phyloP scores from a whole-genome alignment of 1,139 yeast genomes.

The Lodderomyces elongisporus region DNA sequence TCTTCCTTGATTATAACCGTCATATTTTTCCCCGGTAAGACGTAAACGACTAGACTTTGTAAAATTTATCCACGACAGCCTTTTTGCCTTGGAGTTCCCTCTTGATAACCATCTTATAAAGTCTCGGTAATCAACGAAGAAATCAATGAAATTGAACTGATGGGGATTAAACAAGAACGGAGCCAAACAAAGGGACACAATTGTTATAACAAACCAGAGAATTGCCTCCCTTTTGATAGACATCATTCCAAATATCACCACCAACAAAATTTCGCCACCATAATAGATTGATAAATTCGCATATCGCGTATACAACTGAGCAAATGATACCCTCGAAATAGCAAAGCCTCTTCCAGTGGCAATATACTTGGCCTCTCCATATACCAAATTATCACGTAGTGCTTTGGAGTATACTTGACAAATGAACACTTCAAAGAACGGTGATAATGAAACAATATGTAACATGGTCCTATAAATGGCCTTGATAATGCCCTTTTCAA shows the following conservation, averaged over 20 bases:
- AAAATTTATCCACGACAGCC: constrained; percentile 58
- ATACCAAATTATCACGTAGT: constrained; percentile 58
- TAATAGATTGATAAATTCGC: constrained; percentile 60
- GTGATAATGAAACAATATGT: constrained; percentile 72
- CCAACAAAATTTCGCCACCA: constrained; percentile 55
- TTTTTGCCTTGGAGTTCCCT: constrained; percentile 51
- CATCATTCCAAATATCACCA: constrained; percentile 58
- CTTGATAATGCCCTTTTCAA: constrained; percentile 69
- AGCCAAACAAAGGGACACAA: constrained; percentile 65
- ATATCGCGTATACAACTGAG: constrained; percentile 58
- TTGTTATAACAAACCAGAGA: constrained; percentile 80
- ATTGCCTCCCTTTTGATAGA: constrained; percentile 75
- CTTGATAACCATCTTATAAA: constrained; percentile 64
- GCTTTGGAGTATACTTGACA: constrained; percentile 80
- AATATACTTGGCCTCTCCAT: constrained; percentile 82
- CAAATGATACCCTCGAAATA: constrained; percentile 58
- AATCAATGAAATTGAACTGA: constrained; percentile 66
- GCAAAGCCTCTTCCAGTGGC: constrained; percentile 88
- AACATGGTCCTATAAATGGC: constrained; percentile 55
- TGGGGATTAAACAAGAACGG: constrained; percentile 86
- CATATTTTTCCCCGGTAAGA: constrained; percentile 60
- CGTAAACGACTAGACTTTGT: constrained; percentile 51
- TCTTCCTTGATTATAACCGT: constrained; percentile 19
- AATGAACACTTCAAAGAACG: constrained; percentile 82
- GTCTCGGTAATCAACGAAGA: constrained; percentile 66